phyloP scores from a whole-genome alignment of 495 filamentous ascomycete species.

The Talaromyces thailandensis region DNA sequence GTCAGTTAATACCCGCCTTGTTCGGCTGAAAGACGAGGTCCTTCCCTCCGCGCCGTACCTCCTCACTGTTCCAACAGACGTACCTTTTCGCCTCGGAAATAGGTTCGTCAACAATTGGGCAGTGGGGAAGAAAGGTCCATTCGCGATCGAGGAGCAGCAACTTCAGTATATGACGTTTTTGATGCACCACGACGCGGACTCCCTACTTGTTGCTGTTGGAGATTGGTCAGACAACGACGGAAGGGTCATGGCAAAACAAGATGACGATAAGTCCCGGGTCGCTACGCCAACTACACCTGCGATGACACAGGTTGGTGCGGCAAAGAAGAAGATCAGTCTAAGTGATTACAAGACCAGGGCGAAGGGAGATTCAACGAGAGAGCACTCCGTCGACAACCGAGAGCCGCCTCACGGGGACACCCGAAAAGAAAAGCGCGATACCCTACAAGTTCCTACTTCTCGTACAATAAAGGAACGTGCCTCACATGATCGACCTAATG shows the following conservation, averaged over 20 bases:
- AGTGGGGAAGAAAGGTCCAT: conserved; percentile 37
- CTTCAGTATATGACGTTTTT: conserved; percentile 48
- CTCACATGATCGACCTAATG: conserved; percentile 6
- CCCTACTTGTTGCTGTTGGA: conserved; percentile 37
- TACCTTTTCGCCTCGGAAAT: conserved; percentile 29
- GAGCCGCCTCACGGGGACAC: conserved; percentile 9
- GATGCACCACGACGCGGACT: conserved; percentile 37
- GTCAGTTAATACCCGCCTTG: conserved; percentile 30
- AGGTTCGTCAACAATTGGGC: conserved; percentile 40
- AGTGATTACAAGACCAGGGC: conserved; percentile 42
- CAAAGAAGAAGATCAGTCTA: conserved; percentile 43
- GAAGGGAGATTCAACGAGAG: conserved; percentile 14
- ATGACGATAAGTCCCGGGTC: conserved; percentile 17
- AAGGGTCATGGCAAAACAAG: conserved; percentile 33
- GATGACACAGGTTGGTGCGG: conserved; percentile 18
- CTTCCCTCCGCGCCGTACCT: conserved; percentile 41
- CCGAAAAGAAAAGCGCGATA: conserved; percentile 16
- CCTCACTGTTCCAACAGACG: conserved; percentile 36
- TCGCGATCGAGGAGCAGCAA: conserved; percentile 38
- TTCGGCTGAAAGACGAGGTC: conserved; percentile 34
- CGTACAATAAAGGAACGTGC: conserved; percentile 12
- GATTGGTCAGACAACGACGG: conserved; percentile 45
- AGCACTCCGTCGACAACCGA: neutral
- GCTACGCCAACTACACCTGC: conserved; percentile 20
- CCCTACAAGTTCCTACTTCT: conserved; percentile 10